These are phyloP conservation scores for Wickerhamiella sorbophila DNA, from an alignment of 805 yeast genomes.

Conservation along the genomic window DNA sequence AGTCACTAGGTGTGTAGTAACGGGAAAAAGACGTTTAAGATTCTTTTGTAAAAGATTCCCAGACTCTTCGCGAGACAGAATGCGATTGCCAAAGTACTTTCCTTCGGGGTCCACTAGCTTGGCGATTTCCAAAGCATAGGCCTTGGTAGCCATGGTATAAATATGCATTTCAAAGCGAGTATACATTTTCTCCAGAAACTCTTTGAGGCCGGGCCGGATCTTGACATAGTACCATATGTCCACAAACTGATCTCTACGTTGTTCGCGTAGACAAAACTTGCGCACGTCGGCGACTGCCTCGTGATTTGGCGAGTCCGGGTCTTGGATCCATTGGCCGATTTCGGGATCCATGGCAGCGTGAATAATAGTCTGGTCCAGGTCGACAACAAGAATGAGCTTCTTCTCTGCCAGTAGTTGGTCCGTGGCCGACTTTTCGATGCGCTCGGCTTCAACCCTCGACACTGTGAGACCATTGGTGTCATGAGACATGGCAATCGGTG, in stretches of 20 bases:
- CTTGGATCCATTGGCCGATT: slow-evolving; percentile 89
- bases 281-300: slow-evolving; percentile 71
- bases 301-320: slow-evolving; percentile 72
- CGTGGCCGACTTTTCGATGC: slow-evolving; percentile 58
- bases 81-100: slow-evolving; percentile 75
- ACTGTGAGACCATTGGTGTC: slow-evolving; percentile 74
- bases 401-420: slow-evolving; percentile 42
- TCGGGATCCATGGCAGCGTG: slow-evolving; percentile 98
- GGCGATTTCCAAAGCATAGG: slow-evolving; percentile 83
- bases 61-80: slow-evolving; percentile 85
- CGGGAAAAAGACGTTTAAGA: slow-evolving; percentile 78
- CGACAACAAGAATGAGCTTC: slow-evolving; percentile 82
- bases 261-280: slow-evolving; percentile 67
- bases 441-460: slow-evolving; percentile 72
- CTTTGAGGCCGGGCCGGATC: slow-evolving; percentile 70
- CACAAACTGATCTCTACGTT: slow-evolving; percentile 37
- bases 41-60: slow-evolving; percentile 86
- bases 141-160: slow-evolving; percentile 95
- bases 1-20: slow-evolving; percentile 91
- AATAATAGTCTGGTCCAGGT: slow-evolving; percentile 91
- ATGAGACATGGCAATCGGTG: slow-evolving; percentile 80
- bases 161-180: slow-evolving; percentile 77
- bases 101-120: slow-evolving; percentile 85
- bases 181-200: slow-evolving; percentile 52
- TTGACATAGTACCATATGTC: slow-evolving; percentile 83